These are phyloP conservation scores for Fraxinus xanthoxyloides DNA, from an alignment of 305 asterid species.

Conservation along the genomic window DNA sequence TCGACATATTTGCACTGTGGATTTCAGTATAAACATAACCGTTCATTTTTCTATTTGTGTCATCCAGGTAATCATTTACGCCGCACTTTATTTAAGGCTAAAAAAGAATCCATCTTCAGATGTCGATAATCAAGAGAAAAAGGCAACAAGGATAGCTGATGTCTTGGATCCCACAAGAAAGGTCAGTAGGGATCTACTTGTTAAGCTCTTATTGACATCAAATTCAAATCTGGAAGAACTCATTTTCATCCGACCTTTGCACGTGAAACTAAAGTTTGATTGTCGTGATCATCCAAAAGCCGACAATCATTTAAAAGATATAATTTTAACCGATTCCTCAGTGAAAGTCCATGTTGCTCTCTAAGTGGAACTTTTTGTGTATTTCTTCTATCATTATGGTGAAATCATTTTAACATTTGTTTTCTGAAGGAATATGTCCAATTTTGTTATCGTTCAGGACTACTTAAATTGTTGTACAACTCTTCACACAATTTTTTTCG, in stretches of 20 bases:
- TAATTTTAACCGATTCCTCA: conserved; percentile 57
- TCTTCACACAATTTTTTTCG: neutral
- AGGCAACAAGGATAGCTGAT: conserved; percentile 56
- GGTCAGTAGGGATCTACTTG: conserved; percentile 40
- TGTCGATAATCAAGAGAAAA: conserved; percentile 26
- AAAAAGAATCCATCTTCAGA: conserved; percentile 31
- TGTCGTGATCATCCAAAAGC: conserved; percentile 60
- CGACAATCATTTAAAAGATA: conserved; percentile 42
- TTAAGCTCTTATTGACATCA: conserved; percentile 44
- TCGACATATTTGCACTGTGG: neutral
- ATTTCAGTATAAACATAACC: neutral
- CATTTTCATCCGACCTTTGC: conserved; percentile 62
- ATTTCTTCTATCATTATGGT: neutral
- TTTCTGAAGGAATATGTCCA: neutral
- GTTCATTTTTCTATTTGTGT: conserved; percentile 14
- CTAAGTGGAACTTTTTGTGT: conserved; percentile 17
- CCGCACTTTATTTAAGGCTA: conserved; percentile 66
- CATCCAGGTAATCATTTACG: conserved; percentile 59
- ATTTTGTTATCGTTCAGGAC: neutral
- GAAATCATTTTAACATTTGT: neutral
- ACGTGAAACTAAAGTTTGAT: conserved; percentile 57
- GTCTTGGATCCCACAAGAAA: conserved; percentile 48
- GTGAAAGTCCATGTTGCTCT: conserved; percentile 53
- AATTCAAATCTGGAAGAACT: conserved; percentile 52
- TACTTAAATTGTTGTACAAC: neutral